A percentile compares a stretch with the other conserved stretches of the same genome.
Evolutionary conservation across 371 early-diverging fungal species (phyloP).

Genomic region (Mucor sp.): DNA sequence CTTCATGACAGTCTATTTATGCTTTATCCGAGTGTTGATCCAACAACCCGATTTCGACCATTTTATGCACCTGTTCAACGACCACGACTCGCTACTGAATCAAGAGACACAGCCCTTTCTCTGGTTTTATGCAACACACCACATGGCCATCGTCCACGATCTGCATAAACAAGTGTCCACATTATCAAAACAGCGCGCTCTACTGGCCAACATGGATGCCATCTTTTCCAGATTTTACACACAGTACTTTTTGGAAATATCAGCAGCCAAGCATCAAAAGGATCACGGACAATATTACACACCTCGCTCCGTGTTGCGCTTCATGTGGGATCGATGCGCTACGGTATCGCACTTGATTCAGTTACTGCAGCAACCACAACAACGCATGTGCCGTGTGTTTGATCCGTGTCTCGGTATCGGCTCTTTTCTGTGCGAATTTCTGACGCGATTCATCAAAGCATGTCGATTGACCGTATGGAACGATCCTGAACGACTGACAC

Average conservation of each 20-base stretch:
- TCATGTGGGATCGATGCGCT: conserved; percentile 59
- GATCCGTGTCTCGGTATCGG: conserved; percentile 71
- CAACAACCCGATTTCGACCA: conserved; percentile 27
- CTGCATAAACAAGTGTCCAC: conserved; percentile 23
- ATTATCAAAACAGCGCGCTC: not conserved
- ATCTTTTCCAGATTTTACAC: conserved; percentile 58
- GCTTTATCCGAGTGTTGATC: conserved; percentile 38
- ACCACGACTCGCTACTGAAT: conserved; percentile 26
- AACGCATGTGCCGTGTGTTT: conserved; percentile 34
- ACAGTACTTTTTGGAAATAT: conserved; percentile 48
- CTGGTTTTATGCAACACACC: conserved; percentile 5
- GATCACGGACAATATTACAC: conserved; percentile 73
- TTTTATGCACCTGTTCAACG: conserved; percentile 38
- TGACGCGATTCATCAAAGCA: conserved; percentile 44
- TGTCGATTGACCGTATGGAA: conserved; percentile 46
- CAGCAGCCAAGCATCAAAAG: conserved; percentile 62
- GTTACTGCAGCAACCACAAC: not conserved
- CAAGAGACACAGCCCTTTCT: conserved; percentile 9
- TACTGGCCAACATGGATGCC: conserved; percentile 32
- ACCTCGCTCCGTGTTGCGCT: conserved; percentile 58
- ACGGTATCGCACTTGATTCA: not conserved
- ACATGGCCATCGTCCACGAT: conserved; percentile 9
- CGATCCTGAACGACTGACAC: conserved; percentile 23
- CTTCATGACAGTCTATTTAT: conserved; percentile 48
- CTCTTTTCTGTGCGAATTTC: conserved; percentile 58